These are phyloP conservation scores for Geosmithia morbida DNA, from an alignment of 2,329 filamentous ascomycete genomes.

Conservation along the genomic window DNA sequence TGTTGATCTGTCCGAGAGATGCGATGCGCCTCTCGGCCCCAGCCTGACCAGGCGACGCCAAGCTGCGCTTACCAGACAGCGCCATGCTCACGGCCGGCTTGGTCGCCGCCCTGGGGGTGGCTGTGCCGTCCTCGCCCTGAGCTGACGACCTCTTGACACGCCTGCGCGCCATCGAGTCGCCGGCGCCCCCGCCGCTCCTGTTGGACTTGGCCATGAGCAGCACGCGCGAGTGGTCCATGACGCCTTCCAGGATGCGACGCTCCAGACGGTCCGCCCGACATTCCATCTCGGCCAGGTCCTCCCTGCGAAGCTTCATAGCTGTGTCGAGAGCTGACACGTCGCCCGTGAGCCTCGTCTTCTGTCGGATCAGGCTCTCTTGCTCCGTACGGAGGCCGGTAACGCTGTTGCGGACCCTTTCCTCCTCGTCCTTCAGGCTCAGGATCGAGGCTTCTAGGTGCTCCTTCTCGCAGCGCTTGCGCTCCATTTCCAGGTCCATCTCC, in stretches of 20 bases:
- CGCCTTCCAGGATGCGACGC: constrained; percentile 82
- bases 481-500: constrained; percentile 67
- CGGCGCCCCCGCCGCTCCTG: constrained; percentile 25
- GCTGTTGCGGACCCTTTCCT: constrained; percentile 35
- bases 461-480: constrained; percentile 55
- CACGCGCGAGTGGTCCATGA: constrained; percentile 89
- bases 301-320: constrained; percentile 72
- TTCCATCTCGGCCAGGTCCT: constrained; percentile 88
- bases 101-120: constrained; percentile 7
- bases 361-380: constrained; percentile 59
- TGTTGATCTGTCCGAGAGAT: constrained; percentile 79
- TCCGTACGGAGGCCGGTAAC: constrained; percentile 49
- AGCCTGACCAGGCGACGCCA: constrained; percentile 27
- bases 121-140: neutral
- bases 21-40: constrained; percentile 65
- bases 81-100: constrained; percentile 35
- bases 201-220: constrained; percentile 62
- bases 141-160: constrained; percentile 25
- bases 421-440: constrained; percentile 32
- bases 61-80: constrained; percentile 35
- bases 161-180: constrained; percentile 45
- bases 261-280: constrained; percentile 76
- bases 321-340: constrained; percentile 88
- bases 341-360: constrained; percentile 67
- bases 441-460: constrained; percentile 46